Evolutionary conservation across 345 rosid genomes (phyloP).

Genomic region (Pelargonium nanum): DNA sequence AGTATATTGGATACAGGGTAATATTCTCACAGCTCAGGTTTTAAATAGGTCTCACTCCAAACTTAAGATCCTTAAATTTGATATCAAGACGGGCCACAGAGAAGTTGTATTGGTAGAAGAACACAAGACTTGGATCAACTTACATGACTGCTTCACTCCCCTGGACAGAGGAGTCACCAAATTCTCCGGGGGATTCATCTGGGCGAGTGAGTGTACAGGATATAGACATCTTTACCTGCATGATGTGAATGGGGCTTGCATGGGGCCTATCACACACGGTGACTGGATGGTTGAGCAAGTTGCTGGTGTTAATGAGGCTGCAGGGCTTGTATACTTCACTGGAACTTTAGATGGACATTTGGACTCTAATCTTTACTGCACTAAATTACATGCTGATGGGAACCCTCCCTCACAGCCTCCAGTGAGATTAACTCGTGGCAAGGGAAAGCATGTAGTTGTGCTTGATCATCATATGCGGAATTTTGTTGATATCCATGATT

Average conservation of each 20-base stretch:
- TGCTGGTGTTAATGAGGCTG: conserved; percentile 66
- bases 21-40: conserved; percentile 60
- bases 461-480: conserved; percentile 77
- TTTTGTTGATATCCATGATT: conserved; percentile 82
- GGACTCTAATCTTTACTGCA: conserved; percentile 60
- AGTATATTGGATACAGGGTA: conserved; percentile 80
- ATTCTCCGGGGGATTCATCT: conserved; percentile 71
- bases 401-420: conserved; percentile 32
- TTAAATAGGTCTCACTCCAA: conserved; percentile 64
- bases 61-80: conserved; percentile 55
- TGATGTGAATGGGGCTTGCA: conserved; percentile 57
- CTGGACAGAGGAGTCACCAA: conserved; percentile 44
- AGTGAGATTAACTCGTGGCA: conserved; percentile 60
- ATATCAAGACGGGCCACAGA: conserved; percentile 59
- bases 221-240: conserved; percentile 81
- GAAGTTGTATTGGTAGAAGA: conserved; percentile 56
- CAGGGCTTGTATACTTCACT: conserved; percentile 61
- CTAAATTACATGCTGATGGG: conserved; percentile 37
- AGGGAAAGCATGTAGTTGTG: conserved; percentile 75
- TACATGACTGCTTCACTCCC: conserved; percentile 87
- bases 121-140: conserved; percentile 63
- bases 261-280: conserved; percentile 74
- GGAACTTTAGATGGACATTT: conserved; percentile 75
- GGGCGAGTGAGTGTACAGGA: conserved; percentile 93
- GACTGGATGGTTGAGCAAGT: conserved; percentile 95